Evolutionary conservation across 768 basidiomycete species (phyloP).

Genomic region (Inosperma sp.): DNA sequence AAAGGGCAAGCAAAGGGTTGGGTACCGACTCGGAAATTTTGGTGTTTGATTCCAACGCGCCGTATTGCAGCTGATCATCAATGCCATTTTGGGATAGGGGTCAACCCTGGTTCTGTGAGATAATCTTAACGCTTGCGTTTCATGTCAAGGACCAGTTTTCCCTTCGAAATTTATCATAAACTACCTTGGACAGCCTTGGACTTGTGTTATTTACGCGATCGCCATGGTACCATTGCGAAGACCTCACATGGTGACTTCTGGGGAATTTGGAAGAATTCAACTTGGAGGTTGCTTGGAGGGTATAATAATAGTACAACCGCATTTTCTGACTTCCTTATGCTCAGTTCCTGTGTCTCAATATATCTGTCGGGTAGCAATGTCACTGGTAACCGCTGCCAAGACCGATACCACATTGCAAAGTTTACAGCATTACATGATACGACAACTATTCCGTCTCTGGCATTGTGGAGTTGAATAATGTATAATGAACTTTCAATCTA

Average conservation of each 20-base stretch:
- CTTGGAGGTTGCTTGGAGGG: no score
- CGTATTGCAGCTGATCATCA: constrained; percentile 17
- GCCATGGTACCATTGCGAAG: constrained; percentile 26
- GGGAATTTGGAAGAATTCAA: constrained; percentile 53
- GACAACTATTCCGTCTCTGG: no score
- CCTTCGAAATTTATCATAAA: constrained; percentile 31
- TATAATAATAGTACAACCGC: no score
- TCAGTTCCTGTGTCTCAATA: no score
- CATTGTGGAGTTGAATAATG: no score
- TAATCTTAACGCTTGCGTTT: constrained; percentile 6
- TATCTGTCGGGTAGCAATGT: no score
- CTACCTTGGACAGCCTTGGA: constrained; percentile 14
- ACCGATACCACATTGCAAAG: no score
- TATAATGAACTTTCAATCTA: no score
- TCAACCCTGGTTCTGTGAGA: not conserved
- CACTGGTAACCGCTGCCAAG: no score
- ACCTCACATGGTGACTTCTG: constrained; percentile 29
- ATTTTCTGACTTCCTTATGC: no score
- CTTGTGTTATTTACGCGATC: constrained; percentile 27
- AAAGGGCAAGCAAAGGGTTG: no score
- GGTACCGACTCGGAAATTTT: not conserved
- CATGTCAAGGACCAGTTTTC: constrained; percentile 28
- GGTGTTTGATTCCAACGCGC: not conserved
- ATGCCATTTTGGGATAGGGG: constrained; percentile 5
- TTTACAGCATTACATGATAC: no score